Conservation (phyloP, 768 basidiomycete species). For the Lactarius hatsudake region DNA sequence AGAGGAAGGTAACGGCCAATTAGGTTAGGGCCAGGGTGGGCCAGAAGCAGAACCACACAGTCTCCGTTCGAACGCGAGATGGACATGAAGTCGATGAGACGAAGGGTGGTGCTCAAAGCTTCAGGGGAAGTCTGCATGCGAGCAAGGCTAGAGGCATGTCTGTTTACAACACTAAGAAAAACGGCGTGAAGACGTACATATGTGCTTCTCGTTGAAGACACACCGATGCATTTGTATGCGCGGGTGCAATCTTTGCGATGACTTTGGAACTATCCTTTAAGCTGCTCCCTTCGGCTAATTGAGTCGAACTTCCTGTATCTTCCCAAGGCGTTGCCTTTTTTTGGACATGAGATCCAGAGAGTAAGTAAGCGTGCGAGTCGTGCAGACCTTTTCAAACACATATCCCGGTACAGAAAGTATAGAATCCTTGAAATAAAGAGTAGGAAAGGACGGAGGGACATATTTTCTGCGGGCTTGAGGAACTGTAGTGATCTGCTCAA, state of each 20-base stretch:
- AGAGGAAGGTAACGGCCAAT: conserved; percentile 70
- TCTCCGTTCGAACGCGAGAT: conserved; percentile 65
- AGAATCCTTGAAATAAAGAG: conserved; percentile 51
- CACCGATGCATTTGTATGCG: conserved; percentile 70
- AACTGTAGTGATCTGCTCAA: conserved; percentile 2
- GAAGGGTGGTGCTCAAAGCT: conserved; percentile 50
- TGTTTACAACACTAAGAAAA: not conserved
- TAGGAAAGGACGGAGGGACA: conserved; percentile 55
- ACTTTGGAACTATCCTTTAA: conserved; percentile 68
- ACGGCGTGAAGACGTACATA: conserved; percentile 42
- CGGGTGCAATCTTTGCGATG: conserved; percentile 70
- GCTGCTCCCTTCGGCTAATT: conserved; percentile 64
- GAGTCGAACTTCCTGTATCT: conserved; percentile 70
- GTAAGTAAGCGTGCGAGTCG: conserved; percentile 9
- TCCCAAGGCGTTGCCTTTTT: conserved; percentile 60
- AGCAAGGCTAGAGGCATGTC: conserved; percentile 42
- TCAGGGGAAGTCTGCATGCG: conserved; percentile 49
- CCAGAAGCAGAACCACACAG: conserved; percentile 67
- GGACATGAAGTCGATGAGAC: conserved; percentile 62
- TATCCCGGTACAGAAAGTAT: conserved; percentile 69
- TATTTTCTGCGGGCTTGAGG: conserved; percentile 43
- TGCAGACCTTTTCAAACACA: conserved; percentile 61
- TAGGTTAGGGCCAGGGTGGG: conserved; percentile 65
- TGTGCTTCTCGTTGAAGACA: conserved; percentile 71
- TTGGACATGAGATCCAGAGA: not conserved